Evolutionary conservation across 768 basidiomycete genomes (phyloP).

Genomic region (Ramaria rubella): DNA sequence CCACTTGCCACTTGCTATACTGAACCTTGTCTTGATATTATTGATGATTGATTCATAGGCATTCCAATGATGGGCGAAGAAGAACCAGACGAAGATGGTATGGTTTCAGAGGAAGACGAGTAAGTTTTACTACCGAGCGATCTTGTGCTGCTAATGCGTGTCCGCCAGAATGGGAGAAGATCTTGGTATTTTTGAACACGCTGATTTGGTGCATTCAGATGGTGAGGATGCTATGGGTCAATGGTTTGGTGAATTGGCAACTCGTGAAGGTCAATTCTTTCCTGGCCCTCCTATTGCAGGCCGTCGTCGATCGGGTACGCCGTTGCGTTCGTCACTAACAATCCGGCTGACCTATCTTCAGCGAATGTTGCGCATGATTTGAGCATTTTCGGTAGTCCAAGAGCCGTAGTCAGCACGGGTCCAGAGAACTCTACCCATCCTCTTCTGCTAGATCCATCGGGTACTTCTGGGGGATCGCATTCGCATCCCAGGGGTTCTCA

Average conservation of each 20-base stretch:
- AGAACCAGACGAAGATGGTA: conserved; percentile 26
- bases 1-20: neutral
- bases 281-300: conserved; percentile 28
- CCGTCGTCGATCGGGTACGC: conserved; percentile 44
- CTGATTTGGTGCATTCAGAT: conserved; percentile 15
- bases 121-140: conserved; percentile 13
- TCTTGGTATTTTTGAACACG: conserved; percentile 24
- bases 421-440: conserved; percentile 77
- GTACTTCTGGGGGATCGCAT: conserved; percentile 35
- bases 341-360: neutral
- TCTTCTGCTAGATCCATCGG: conserved; percentile 53
- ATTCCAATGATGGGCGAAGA: conserved; percentile 24
- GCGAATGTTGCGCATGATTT: conserved; percentile 44
- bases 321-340: neutral
- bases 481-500: conserved; percentile 48
- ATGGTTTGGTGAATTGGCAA: conserved; percentile 43
- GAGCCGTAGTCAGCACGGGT: conserved; percentile 44
- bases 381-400: conserved; percentile 57
- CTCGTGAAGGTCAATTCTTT: conserved; percentile 36
- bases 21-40: conserved; percentile 19
- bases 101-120: conserved; percentile 28
- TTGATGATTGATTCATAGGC: conserved; percentile 29
- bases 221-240: conserved; percentile 22
- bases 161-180: conserved; percentile 26
- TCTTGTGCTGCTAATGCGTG: conserved; percentile 11